Conservation (phyloP, 495 filamentous ascomycete genomes). For the Podospora anserina region DNA sequence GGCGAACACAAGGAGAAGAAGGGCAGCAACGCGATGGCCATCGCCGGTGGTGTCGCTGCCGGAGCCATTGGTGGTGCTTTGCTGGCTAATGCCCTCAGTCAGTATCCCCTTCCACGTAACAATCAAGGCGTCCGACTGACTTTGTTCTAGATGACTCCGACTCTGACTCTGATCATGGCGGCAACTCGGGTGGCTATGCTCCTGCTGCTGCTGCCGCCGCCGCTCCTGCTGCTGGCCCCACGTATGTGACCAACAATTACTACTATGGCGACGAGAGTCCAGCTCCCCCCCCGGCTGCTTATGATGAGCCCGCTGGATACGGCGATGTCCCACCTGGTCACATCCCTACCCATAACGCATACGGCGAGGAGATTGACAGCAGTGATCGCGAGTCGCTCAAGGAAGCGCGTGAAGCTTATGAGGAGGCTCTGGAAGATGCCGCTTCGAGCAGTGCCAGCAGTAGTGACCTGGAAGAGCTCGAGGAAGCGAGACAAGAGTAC, state of each 20-base stretch:
- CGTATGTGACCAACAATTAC: slow-evolving; percentile 30
- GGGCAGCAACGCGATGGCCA: slow-evolving; percentile 38
- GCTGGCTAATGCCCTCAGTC: slow-evolving; percentile 53
- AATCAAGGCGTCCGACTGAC: slow-evolving; percentile 16
- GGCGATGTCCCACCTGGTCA: slow-evolving; percentile 19
- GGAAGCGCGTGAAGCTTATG: slow-evolving; percentile 38
- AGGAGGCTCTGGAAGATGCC: slow-evolving; percentile 39
- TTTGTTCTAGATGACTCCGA: slow-evolving; percentile 27
- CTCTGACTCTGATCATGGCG: slow-evolving; percentile 24
- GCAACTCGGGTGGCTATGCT: slow-evolving; percentile 10
- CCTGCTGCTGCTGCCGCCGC: slow-evolving; percentile 8
- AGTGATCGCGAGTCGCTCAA: slow-evolving; percentile 42
- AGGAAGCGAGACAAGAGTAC: slow-evolving; percentile 46
- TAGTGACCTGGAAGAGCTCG: slow-evolving; percentile 42
- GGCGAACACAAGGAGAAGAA: slow-evolving; percentile 45
- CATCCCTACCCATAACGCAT: slow-evolving; percentile 27
- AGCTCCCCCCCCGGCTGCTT: slow-evolving; percentile 23
- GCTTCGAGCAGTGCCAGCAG: slow-evolving; percentile 39
- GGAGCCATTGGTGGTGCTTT: slow-evolving; percentile 57
- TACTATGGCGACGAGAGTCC: slow-evolving; percentile 23
- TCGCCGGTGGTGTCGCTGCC: slow-evolving; percentile 54
- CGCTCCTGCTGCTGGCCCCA: slow-evolving; percentile 12
- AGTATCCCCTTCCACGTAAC: slow-evolving; percentile 18
- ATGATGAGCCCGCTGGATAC: slow-evolving; percentile 14
- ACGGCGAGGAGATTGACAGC: slow-evolving; percentile 39